Percentiles rank a stretch among this genome's conserved stretches.
phyloP scores from a whole-genome alignment of 805 yeast genomes.

The Cyberlindnera samutprakarnensis region DNA sequence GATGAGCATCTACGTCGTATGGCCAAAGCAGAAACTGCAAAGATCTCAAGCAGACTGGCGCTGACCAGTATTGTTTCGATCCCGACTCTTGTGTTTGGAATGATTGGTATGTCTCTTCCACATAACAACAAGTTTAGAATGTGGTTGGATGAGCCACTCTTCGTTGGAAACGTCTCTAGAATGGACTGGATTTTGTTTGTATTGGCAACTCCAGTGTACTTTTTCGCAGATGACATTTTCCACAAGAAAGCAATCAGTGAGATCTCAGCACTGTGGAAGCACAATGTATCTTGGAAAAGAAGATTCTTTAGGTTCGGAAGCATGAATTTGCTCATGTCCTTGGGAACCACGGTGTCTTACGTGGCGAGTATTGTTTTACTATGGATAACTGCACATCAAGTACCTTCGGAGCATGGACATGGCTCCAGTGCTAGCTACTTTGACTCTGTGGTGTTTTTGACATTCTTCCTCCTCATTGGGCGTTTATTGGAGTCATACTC shows the following conservation, averaged over 20 bases:
- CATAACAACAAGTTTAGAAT: conserved; percentile 31
- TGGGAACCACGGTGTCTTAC: conserved; percentile 70
- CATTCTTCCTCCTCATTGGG: conserved; percentile 67
- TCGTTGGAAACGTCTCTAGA: conserved; percentile 55
- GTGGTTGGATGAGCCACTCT: conserved; percentile 55
- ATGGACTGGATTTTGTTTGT: conserved; percentile 59
- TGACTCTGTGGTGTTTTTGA: conserved; percentile 71
- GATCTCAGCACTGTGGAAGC: conserved; percentile 46
- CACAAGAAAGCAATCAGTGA: conserved; percentile 62
- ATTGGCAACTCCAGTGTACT: conserved; percentile 65
- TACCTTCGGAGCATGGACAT: conserved; percentile 11
- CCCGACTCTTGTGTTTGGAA: conserved; percentile 62
- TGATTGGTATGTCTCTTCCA: conserved; percentile 59
- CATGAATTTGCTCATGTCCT: conserved; percentile 64
- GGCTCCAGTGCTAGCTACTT: conserved; percentile 61
- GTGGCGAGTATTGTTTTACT: conserved; percentile 57
- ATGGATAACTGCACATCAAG: conserved; percentile 32
- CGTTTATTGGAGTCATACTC: conserved; percentile 60
- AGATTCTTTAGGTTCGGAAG: conserved; percentile 67
- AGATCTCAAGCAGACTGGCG: conserved; percentile 37
- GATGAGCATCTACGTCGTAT: conserved; percentile 55
- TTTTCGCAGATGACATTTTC: conserved; percentile 67
- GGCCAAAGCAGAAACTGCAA: conserved; percentile 39
- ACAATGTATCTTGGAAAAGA: conserved; percentile 44
- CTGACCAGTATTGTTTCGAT: conserved; percentile 49